Evolutionary conservation across 2,329 filamentous ascomycete species (phyloP), one percentile per base, ranked within the genome.

Genomic region (Ophiostoma sp.): DNA sequence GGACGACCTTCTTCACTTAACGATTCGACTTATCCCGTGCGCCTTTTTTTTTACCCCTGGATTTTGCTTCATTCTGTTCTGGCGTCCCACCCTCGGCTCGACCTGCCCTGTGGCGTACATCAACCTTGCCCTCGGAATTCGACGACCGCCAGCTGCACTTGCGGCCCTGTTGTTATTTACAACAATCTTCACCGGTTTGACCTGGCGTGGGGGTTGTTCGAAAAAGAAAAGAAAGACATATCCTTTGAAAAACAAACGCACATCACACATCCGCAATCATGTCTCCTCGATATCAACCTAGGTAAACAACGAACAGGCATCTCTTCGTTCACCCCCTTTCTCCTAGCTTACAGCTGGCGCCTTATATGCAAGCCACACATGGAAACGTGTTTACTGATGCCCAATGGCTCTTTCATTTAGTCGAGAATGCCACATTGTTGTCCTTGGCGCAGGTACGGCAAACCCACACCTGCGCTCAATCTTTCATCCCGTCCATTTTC

Each of bases 381-480:
- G 12, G 19, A 28, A 52, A 45, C 1, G 17, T 25, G 3, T 55
- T 69, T 39, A 39, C 74, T 75, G 71, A 75, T 59, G 55, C 61
- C 39, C 66, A 69, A 74, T 66, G 19, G 11, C 19, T 22, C 12
- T 11, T 55, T 55, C 22, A 15, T 2, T 48, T 77, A 92, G 91
- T 82, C 90, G 91, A 79, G 92, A 95, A 85, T 93, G 94, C 80
- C 91, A 94, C 82, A 92, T 94, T 80, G 93, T 94, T 78, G 93
- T 95, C 76, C 86, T 95, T 77, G 93, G 93, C 81, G 91, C 92
- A 85, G 92, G 91, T 92, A 84, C 80, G 88, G 84, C 72, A 73
- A 72, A 70, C 73, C 68, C 36, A 36, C 22, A 39, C 70, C 75
- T 50, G 15, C 28, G n/a, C 25, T 59, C 25, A 68, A 28, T 39